Base-by-base conservation (phyloP, 108 stramenopile genomes). In the Nitzschia palea region DNA sequence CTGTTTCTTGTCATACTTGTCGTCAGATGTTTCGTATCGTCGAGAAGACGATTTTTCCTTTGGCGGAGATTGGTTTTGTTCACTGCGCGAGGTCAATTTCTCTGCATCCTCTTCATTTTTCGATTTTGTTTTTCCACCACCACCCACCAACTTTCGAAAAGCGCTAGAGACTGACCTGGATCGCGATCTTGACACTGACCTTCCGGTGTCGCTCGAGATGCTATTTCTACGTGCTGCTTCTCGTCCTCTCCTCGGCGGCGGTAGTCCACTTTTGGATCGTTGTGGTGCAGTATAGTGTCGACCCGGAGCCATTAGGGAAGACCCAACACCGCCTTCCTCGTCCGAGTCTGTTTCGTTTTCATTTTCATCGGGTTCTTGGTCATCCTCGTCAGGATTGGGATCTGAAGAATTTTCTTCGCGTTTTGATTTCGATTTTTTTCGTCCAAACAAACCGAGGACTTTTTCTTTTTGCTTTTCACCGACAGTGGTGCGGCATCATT, bases 341-440 rank as follows among this genome's bases (percentile, higher is more conserved):
- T 56, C 55, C 2, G 55, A 56, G 32, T 56, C 55, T 1, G 32
- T 56, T 56, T 56, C 55, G 28, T 56, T n/a, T 32, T 56, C 55
- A 17, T 56, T 32, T 15, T 17, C 30, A 56, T 56, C 55, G 31
- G 22, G 10, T 31, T 34, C 14, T 20, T 51, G 12, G 50, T 51
- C 6, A 18, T 15, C n/a, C 18, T 23, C 50, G 6, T 10, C 9
- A 18, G 9, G 8, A 18, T 22, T 51, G 17, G 9, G 6, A 18
- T n/a, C 50, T 10, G 18, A 23, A 51, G 50, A 51, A 22, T 18
- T n/a, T 51, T 51, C 23, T 15, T 22, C n/a, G 17, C n/a, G 20
- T 51, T 51, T 51, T 6, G 6, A n/a, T n/a, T 51, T 51, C 6
- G 37, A 40, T 40, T 61, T 61, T 28, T 61, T 61, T 20, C 55